These are phyloP conservation scores for Collybia nuda DNA, from an alignment of 768 basidiomycete genomes.

Conservation along the genomic window DNA sequence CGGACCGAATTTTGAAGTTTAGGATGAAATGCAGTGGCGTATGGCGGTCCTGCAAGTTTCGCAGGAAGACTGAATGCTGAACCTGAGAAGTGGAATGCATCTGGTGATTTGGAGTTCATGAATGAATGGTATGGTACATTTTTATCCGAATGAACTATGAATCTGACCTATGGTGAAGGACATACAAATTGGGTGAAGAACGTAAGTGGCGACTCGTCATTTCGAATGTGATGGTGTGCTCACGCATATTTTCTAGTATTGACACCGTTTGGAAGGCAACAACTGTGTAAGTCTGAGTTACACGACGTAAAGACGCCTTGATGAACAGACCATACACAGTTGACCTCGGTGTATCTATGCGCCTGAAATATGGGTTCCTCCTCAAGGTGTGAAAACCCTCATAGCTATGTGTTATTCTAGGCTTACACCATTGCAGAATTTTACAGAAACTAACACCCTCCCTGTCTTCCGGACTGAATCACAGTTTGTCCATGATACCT, in stretches of 20 bases:
- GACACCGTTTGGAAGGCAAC: conserved; percentile 89
- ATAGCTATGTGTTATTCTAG: neutral
- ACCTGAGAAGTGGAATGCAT: conserved; percentile 61
- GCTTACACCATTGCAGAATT: conserved; percentile 39
- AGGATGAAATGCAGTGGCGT: conserved; percentile 39
- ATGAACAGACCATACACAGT: conserved; percentile 28
- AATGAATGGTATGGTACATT: conserved; percentile 67
- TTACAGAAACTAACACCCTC: conserved; percentile 54
- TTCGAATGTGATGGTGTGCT: neutral
- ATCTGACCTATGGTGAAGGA: conserved; percentile 44
- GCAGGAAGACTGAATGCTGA: conserved; percentile 52
- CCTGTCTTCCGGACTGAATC: conserved; percentile 83
- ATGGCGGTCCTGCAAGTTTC: conserved; percentile 62
- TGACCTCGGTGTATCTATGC: conserved; percentile 68
- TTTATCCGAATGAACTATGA: neutral
- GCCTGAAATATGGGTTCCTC: conserved; percentile 79
- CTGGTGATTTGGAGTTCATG: conserved; percentile 70
- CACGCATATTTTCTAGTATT: conserved; percentile 46
- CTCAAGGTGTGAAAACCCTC: conserved; percentile 42
- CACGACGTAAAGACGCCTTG: neutral
- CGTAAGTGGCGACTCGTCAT: conserved; percentile 32
- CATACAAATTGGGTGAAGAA: conserved; percentile 89
- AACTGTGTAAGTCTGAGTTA: conserved; percentile 58
- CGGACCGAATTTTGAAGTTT: neutral
- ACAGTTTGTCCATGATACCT: conserved; percentile 40